Evolutionary conservation across 2,329 filamentous ascomycete genomes (phyloP), one percentile per base, ranked within the genome.

Genomic region (Fusarium verticillioides): DNA sequence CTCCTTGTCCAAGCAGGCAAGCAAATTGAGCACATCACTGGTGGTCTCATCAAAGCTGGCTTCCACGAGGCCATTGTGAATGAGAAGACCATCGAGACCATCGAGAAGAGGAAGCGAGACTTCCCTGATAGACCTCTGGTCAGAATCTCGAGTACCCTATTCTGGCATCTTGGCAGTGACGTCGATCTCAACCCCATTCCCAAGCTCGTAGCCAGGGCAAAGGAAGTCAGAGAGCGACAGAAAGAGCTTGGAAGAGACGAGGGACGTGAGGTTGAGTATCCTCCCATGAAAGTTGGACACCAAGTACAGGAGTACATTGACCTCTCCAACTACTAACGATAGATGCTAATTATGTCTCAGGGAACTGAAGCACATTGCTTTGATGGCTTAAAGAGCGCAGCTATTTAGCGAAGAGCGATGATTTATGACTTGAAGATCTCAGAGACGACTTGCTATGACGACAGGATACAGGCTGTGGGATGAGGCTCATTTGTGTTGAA

Each of bases 1-100:
- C 83, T 91, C 21, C 84, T 91, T 21, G 89, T 91, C 11, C 89
- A 91, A 77, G 89, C 89, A 4, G 89, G 89, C 65, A 90, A 90
- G 83, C 89, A 91, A 82, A 83, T 91, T 63, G 89, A 91, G 83
- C 86, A 91, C 81, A 80, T 89, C 57, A 90, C 88, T 0, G 88
- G 89, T 54, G 89, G 89, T 0, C 85, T 91, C 39, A 83, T 91
- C 79, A 90, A 90, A 79, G 89, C 89, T 3, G 89, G 89, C 8
- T 91, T 84, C 81, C 89, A 91, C 81, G 89, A 91, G 82, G 89
- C 91, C 1, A 86, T 89, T 4, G 87, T 90, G 67, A 90, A 87
- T 78, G 83, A 87, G 12, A 79, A 81, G 71, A 91, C 89, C 0
- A 66, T 88, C 4, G 82, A 82, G 18, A 84, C 84, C 5, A 84